A percentile compares a stretch with the other conserved stretches of the same genome.
phyloP scores from a whole-genome alignment of 768 basidiomycete species.

The Lentinula guzmanii region DNA sequence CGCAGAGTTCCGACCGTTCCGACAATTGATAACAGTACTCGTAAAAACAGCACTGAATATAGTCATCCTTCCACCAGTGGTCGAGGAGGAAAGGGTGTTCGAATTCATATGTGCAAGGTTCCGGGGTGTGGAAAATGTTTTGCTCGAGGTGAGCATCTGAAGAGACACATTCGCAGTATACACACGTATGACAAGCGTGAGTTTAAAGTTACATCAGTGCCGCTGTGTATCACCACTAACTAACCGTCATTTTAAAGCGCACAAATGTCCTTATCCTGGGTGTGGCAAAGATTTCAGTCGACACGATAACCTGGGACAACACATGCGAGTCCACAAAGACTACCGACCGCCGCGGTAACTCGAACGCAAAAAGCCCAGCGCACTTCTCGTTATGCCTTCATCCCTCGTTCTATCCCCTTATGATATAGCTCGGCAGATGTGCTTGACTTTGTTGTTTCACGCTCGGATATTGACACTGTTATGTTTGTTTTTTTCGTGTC shows the following conservation, averaged over 20 bases:
- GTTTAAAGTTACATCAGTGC: conserved; percentile 29
- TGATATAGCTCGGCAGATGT: too few species aligned
- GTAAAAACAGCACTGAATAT: conserved; percentile 8
- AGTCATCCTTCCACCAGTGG: conserved; percentile 16
- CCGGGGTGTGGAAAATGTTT: conserved; percentile 86
- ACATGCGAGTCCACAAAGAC: conserved; percentile 66
- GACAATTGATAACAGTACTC: conserved; percentile 1
- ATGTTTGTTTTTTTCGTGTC: background rate
- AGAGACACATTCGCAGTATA: conserved; percentile 82
- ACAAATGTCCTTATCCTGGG: conserved; percentile 57
- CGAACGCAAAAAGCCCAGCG: too few species aligned
- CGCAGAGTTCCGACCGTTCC: conserved; percentile 40
- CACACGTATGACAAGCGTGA: conserved; percentile 91
- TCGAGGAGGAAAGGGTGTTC: conserved; percentile 31
- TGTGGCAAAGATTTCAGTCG: conserved; percentile 76
- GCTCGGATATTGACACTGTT: too few species aligned
- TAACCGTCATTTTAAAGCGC: conserved; percentile 37
- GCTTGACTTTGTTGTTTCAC: too few species aligned
- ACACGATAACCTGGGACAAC: conserved; percentile 77
- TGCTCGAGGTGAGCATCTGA: conserved; percentile 83
- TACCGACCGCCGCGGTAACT: background rate
- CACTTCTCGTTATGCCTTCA: too few species aligned
- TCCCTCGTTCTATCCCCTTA: background rate
- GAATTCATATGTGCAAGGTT: conserved; percentile 71
- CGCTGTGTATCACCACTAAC: conserved; percentile 7